These are phyloP conservation scores for Clavaria fumosa DNA, from an alignment of 768 basidiomycete species.

Conservation along the genomic window DNA sequence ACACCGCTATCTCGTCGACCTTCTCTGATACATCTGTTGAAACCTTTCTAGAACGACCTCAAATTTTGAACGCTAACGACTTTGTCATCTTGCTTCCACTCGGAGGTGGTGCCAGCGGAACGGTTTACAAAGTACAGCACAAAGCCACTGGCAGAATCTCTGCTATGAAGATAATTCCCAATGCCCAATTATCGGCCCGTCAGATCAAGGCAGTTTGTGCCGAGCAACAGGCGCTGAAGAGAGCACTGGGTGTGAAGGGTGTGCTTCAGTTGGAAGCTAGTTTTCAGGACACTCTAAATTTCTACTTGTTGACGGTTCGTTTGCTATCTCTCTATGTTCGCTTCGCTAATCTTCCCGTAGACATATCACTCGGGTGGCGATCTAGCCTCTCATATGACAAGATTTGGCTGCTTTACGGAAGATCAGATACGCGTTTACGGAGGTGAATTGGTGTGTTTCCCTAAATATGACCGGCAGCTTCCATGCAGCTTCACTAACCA, in stretches of 20 bases:
- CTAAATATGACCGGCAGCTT: constrained; percentile 48
- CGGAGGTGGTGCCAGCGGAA: neutral
- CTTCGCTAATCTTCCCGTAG: constrained; percentile 3
- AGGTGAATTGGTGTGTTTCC: constrained; percentile 2
- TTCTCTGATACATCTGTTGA: neutral
- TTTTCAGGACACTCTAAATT: constrained; percentile 9
- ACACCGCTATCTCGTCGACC: no score
- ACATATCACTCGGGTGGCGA: constrained; percentile 10
- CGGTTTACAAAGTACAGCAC: neutral
- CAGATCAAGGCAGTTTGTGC: constrained; percentile 3
- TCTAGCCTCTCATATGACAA: constrained; percentile 5
- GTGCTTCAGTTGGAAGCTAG: constrained; percentile 9
- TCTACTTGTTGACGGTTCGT: constrained; percentile 12
- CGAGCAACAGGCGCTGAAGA: constrained; percentile 10
- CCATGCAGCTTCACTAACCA: constrained; percentile 61
- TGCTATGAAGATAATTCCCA: neutral
- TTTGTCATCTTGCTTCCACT: neutral
- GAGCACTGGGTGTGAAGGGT: constrained; percentile 5
- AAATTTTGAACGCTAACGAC: neutral
- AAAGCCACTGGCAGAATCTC: neutral
- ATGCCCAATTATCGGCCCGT: neutral
- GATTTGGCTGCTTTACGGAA: constrained; percentile 1
- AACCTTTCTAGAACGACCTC: neutral
- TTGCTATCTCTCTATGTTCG: neutral
- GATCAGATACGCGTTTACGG: constrained; percentile 1